These are phyloP conservation scores for Rosa chinensis DNA, from an alignment of 306 rosid species.

Conservation along the genomic window DNA sequence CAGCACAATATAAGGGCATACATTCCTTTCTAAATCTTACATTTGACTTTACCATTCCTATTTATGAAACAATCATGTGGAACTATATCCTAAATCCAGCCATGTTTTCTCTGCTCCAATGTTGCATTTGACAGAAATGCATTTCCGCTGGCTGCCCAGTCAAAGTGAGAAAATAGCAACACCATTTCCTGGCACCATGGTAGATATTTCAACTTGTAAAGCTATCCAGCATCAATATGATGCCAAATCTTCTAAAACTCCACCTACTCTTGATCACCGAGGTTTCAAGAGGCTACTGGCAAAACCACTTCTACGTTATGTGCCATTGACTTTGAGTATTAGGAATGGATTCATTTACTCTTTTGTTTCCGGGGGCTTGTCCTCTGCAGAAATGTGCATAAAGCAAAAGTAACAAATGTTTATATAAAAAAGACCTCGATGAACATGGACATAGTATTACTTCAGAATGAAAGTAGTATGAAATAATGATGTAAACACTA, in stretches of 20 bases:
- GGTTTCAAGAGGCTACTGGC: constrained; percentile 7
- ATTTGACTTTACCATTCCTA: constrained; percentile 17
- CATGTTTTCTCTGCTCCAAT: constrained; percentile 5
- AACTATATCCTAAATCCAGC: constrained; percentile 9
- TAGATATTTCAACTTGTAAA: constrained; percentile 1
- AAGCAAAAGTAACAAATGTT: background rate
- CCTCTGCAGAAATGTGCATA: constrained; percentile 28
- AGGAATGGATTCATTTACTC: background rate
- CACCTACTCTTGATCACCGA: background rate
- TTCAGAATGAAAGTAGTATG: background rate
- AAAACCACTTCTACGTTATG: background rate
- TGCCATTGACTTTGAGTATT: constrained; percentile 3
- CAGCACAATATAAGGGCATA: background rate
- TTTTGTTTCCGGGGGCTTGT: constrained; percentile 26
- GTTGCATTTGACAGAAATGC: background rate
- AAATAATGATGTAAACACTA: background rate
- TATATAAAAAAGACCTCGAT: background rate
- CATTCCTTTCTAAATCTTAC: background rate
- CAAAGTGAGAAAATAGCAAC: constrained; percentile 1
- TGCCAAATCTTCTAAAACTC: background rate
- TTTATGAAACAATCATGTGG: background rate
- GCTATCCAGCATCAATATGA: background rate
- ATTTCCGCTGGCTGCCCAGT: background rate
- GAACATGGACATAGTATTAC: background rate
- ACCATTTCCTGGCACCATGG: background rate